Percentiles rank a stretch among this genome's conserved stretches.
Evolutionary conservation across 192 early-diverging fungal species (phyloP).

Genomic region (Phlyctochytrium arcticum): DNA sequence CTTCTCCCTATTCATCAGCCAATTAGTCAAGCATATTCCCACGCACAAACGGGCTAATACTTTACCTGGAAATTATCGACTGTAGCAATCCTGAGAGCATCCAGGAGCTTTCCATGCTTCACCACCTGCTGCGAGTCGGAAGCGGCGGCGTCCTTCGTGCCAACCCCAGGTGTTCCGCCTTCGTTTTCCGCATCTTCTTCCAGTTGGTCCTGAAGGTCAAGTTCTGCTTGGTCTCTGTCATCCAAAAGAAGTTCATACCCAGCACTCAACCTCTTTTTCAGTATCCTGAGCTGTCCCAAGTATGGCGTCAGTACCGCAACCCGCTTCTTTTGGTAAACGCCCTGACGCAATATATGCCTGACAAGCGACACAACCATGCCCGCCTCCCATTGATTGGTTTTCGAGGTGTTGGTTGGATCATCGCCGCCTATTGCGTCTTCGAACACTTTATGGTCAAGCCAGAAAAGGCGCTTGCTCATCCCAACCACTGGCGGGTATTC

Average conservation of each 20-base stretch:
- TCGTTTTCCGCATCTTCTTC: constrained; percentile 5
- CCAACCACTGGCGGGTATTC: constrained; percentile 22
- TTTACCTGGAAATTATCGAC: constrained; percentile 48
- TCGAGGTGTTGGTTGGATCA: not conserved
- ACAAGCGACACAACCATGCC: constrained; percentile 30
- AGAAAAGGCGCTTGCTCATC: constrained; percentile 29
- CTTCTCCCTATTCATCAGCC: constrained; percentile 20
- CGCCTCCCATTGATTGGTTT: constrained; percentile 28
- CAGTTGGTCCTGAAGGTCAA: no score
- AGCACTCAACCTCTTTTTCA: constrained; percentile 10
- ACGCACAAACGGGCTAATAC: no score
- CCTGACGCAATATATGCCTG: constrained; percentile 28
- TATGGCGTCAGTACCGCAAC: constrained; percentile 40
- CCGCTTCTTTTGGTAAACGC: constrained; percentile 19
- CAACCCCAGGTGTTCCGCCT: no score
- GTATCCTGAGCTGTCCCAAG: constrained; percentile 32
- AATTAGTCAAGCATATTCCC: no score
- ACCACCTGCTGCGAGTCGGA: no score
- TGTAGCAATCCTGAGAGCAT: constrained; percentile 26
- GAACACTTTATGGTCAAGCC: constrained; percentile 22
- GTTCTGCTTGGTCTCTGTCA: constrained; percentile 19
- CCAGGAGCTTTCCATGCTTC: not conserved
- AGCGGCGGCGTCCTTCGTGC: no score
- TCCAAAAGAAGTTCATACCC: constrained; percentile 8
- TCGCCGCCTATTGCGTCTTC: constrained; percentile 12